Base-by-base conservation (phyloP, 768 basidiomycete species). In the Galerina sulciceps region DNA sequence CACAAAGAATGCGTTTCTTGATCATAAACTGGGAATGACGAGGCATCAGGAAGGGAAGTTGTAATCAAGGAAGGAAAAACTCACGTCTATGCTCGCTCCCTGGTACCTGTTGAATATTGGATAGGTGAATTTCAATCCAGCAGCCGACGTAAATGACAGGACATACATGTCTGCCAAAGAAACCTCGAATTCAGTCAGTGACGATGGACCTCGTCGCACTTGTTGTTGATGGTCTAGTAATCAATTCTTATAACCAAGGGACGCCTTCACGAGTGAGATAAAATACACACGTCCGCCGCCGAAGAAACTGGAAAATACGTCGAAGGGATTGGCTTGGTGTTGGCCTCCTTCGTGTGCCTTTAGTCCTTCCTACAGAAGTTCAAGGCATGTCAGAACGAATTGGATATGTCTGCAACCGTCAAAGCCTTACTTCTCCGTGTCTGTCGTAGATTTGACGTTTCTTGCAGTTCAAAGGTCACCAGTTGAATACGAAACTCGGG, bases 361-460 rank as follows among this genome's bases (percentile, higher is more conserved):
- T 53, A 99, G 72, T 9, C 96, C 96, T 71, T 97, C 96, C 85
- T 94, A 17, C 3, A 43, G 36, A n/a, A 36, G 53, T 20, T 54
- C 31, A 50, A 22, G 14, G 22, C 46, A 13, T 53, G 60, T 64
- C 49, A 47, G 31, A 15, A 17, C 4, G 23, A 22, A 22, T 38
- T 31, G 44, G 14, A 43, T n/a, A 36, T 6, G n/a, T 35, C 36
- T 23, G 22, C 44, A 23, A 17, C 2, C 34, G n/a, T 20, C 18
- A 13, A n/a, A 41, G 31, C 45, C 75, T 60, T 56, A 89, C 89
- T 79, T 96, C 94, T 60, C 96, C 96, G 76, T 95, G 89, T 57
- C 89, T 83, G 73, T 99, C 97, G 73, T 98, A 99, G 61, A 96
- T 92, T 77, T 86, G 82, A 31, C 92, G 88, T 89, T 94, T 96